Percentiles rank a stretch among this genome's conserved stretches.
Evolutionary conservation across 805 yeast genomes (phyloP).

Genomic region (Suhomyces faveliae): DNA sequence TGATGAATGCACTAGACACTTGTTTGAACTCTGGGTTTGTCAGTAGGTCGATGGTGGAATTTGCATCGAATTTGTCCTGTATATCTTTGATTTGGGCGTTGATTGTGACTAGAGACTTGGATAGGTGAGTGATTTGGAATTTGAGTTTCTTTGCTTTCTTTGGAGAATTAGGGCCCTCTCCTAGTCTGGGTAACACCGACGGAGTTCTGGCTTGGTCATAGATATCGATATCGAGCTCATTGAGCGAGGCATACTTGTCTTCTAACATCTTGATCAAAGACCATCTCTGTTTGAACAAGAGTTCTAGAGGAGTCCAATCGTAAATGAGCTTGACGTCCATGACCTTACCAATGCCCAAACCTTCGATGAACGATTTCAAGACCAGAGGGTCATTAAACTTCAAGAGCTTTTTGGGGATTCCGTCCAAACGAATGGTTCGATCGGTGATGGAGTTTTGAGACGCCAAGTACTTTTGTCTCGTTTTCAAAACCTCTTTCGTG

Average conservation of each 20-base stretch:
- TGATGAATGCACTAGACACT: constrained; percentile 45
- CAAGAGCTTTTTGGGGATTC: constrained; percentile 48
- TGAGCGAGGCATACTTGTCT: constrained; percentile 38
- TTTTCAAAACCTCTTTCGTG: constrained; percentile 49
- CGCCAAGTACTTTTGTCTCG: constrained; percentile 57
- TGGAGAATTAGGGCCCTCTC: constrained; percentile 10
- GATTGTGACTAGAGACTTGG: constrained; percentile 33
- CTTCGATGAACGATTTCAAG: constrained; percentile 51
- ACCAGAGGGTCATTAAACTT: constrained; percentile 37
- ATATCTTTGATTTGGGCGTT: constrained; percentile 40
- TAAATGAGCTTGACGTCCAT: constrained; percentile 48
- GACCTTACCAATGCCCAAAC: constrained; percentile 56
- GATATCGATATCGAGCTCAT: constrained; percentile 43
- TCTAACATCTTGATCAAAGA: constrained; percentile 37
- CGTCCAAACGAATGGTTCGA: constrained; percentile 54
- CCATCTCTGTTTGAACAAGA: constrained; percentile 35
- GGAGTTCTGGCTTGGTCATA: constrained; percentile 34
- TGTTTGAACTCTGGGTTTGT: constrained; percentile 35
- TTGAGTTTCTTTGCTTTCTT: constrained; percentile 19
- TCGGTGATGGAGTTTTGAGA: constrained; percentile 60
- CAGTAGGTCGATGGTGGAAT: constrained; percentile 25
- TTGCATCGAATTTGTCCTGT: constrained; percentile 31
- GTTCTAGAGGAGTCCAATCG: constrained; percentile 43
- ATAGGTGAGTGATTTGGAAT: constrained; percentile 31
- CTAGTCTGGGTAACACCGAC: constrained; percentile 24